phyloP scores from a whole-genome alignment of 331 rosid genomes.

The Pyracantha coccinea region DNA sequence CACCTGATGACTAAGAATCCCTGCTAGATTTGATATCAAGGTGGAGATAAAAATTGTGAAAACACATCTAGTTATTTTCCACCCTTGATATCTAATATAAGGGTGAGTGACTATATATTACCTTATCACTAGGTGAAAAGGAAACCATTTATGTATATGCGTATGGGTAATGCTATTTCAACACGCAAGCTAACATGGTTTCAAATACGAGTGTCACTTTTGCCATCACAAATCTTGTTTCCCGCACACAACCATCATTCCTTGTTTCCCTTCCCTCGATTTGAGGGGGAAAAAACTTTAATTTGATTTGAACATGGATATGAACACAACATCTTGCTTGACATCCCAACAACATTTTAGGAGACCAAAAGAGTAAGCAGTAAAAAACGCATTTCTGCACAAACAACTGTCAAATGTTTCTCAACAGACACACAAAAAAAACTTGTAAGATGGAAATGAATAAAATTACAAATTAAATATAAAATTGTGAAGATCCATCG shows the following conservation, averaged over 20 bases:
- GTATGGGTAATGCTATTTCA: too few species aligned
- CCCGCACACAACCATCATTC: neutral
- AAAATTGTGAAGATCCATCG: neutral
- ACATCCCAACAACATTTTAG: neutral
- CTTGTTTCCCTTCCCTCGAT: neutral
- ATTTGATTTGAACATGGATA: neutral
- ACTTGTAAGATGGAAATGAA: neutral
- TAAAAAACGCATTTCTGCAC: neutral
- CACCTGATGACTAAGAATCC: too few species aligned
- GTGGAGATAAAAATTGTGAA: too few species aligned
- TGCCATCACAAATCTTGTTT: neutral
- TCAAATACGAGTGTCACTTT: neutral
- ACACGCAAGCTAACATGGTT: rapidly evolving
- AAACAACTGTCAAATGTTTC: neutral
- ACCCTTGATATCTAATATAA: too few species aligned
- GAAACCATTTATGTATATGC: too few species aligned
- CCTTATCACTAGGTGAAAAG: too few species aligned
- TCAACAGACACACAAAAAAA: neutral
- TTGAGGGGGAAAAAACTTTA: neutral
- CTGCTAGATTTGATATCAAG: too few species aligned
- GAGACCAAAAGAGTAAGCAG: neutral
- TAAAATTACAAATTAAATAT: neutral
- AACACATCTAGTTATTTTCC: too few species aligned
- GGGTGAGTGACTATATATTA: too few species aligned
- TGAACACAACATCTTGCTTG: neutral